Percentiles rank a stretch among this genome's conserved stretches.
Evolutionary conservation across 768 basidiomycete species (phyloP).

Genomic region (Agrocybe pediades): DNA sequence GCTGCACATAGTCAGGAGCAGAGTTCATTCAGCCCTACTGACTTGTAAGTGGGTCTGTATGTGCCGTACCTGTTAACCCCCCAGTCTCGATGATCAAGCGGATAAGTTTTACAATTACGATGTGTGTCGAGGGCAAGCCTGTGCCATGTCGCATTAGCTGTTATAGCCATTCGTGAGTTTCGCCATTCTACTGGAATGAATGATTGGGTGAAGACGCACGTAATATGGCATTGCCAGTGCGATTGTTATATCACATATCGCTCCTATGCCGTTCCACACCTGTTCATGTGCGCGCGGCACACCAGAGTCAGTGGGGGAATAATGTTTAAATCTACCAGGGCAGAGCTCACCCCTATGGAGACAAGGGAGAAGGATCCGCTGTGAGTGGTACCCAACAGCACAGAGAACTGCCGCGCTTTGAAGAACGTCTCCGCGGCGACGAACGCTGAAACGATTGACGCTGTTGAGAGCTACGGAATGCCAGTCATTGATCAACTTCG

Average conservation of each 20-base stretch:
- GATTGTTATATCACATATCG: constrained; percentile 31
- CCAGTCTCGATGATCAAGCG: constrained; percentile 31
- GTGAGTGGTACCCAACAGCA: constrained; percentile 13
- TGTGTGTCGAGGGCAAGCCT: constrained; percentile 26
- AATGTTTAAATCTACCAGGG: neutral
- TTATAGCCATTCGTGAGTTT: neutral
- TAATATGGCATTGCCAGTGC: constrained; percentile 33
- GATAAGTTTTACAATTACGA: constrained; percentile 28
- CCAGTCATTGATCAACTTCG: neutral
- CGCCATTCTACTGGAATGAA: too few species aligned
- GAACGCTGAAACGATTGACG: constrained; percentile 22
- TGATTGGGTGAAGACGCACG: too few species aligned
- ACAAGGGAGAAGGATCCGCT: constrained; percentile 12
- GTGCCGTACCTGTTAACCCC: constrained; percentile 25
- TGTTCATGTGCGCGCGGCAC: constrained; percentile 2
- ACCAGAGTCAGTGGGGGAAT: neutral
- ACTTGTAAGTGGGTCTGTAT: neutral
- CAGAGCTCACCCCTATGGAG: constrained; percentile 26
- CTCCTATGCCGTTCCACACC: constrained; percentile 32
- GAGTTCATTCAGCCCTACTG: neutral
- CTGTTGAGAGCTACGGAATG: constrained; percentile 18
- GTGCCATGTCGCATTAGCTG: constrained; percentile 30
- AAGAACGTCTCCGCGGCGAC: constrained; percentile 23
- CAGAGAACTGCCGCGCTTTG: constrained; percentile 19
- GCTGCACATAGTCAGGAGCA: constrained; percentile 9